Evolutionary conservation across 2,329 filamentous ascomycete species (phyloP).

Genomic region (Alternaria panax): DNA sequence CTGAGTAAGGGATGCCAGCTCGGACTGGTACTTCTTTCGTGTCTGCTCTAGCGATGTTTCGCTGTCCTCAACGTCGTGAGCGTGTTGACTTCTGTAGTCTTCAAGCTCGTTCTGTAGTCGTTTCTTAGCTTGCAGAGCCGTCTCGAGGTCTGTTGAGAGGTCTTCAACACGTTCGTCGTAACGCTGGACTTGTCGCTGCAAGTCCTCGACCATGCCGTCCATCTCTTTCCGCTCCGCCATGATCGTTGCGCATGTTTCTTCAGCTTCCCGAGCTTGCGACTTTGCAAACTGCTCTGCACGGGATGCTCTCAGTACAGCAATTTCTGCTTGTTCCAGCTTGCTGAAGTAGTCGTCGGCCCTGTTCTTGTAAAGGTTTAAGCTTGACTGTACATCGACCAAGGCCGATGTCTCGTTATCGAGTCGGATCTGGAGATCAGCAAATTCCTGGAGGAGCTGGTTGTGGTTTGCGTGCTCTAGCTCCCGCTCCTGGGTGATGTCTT

Average conservation of each 20-base stretch:
- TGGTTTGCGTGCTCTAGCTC: conserved; percentile 91
- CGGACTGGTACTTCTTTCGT: conserved; percentile 93
- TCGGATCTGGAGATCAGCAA: conserved; percentile 90
- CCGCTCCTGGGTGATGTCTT: conserved; percentile 77
- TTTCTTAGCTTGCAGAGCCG: conserved; percentile 87
- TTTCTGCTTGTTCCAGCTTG: conserved; percentile 96
- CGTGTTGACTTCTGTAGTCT: conserved; percentile 93
- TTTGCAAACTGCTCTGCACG: conserved; percentile 95
- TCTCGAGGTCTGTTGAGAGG: conserved; percentile 85
- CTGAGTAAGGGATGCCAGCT: conserved; percentile 86
- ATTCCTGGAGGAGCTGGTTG: conserved; percentile 88
- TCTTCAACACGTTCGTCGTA: conserved; percentile 93
- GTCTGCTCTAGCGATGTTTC: conserved; percentile 96
- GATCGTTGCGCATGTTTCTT: conserved; percentile 87
- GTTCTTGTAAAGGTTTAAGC: conserved; percentile 86
- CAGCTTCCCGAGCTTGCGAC: conserved; percentile 85
- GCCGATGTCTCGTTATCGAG: conserved; percentile 89
- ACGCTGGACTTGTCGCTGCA: conserved; percentile 87
- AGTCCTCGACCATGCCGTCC: conserved; percentile 84
- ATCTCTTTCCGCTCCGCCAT: conserved; percentile 93
- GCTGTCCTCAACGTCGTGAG: conserved; percentile 96
- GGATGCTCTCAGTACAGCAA: conserved; percentile 89
- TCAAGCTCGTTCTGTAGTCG: conserved; percentile 96
- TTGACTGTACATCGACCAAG: conserved; percentile 81
- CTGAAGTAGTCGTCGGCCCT: conserved; percentile 95